A percentile compares a stretch with the other conserved stretches of the same genome.
phyloP scores from a whole-genome alignment of 2,329 filamentous ascomycete species.

The Claviceps arundinis region DNA sequence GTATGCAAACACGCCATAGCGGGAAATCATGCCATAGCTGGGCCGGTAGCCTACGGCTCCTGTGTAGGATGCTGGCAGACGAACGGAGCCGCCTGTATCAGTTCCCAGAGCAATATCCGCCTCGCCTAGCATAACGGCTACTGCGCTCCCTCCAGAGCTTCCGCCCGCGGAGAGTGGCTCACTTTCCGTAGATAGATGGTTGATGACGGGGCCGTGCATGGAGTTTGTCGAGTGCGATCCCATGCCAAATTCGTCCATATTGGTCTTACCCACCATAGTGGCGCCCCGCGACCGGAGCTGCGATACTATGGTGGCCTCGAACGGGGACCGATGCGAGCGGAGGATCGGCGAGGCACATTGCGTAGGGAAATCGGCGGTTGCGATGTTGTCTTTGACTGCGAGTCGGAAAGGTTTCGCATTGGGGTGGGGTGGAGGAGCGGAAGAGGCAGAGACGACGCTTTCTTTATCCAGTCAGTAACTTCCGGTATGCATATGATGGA shows the following conservation, averaged over 20 bases:
- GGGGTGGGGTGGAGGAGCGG: constrained; percentile 9
- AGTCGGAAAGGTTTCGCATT: constrained; percentile 28
- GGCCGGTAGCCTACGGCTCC: constrained; percentile 80
- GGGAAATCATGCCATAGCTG: constrained; percentile 75
- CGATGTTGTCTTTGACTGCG: constrained; percentile 68
- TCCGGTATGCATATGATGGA: not conserved
- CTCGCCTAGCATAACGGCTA: constrained; percentile 56
- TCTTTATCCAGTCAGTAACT: not conserved
- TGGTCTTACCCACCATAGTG: constrained; percentile 63
- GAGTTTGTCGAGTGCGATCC: constrained; percentile 71
- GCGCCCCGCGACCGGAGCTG: constrained; percentile 52
- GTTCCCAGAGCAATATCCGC: constrained; percentile 64
- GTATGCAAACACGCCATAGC: constrained; percentile 80
- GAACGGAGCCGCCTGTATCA: constrained; percentile 82
- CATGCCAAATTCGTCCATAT: constrained; percentile 96
- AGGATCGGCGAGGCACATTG: constrained; percentile 76
- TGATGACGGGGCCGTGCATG: constrained; percentile 50
- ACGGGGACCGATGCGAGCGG: constrained; percentile 57
- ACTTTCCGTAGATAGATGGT: constrained; percentile 23
- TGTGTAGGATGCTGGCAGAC: constrained; percentile 78
- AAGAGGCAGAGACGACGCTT: not conserved
- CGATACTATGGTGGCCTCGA: constrained; percentile 67
- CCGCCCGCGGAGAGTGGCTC: constrained; percentile 57
- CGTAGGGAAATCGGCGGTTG: constrained; percentile 50
- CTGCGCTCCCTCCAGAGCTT: constrained; percentile 86